Conservation (phyloP, 148 eudicot species). For the Rhododendron vialii region DNA sequence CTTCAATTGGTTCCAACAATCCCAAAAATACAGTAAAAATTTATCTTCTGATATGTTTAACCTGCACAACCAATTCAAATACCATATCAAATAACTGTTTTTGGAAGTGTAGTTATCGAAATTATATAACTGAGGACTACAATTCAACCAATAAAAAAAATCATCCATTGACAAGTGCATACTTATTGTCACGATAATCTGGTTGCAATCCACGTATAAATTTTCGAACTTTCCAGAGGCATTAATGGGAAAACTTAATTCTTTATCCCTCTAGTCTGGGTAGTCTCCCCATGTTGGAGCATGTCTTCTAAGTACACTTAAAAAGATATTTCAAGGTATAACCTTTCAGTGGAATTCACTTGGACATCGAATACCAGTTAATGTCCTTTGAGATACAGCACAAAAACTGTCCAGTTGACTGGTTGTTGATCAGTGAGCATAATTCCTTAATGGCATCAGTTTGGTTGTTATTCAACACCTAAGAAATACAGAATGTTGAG, state of each 20-base stretch:
- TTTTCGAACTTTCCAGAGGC: not conserved
- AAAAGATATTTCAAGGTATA: not conserved
- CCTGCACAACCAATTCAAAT: constrained; percentile 36
- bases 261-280: not conserved
- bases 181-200: not conserved
- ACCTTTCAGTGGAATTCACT: not conserved
- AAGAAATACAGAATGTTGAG: not conserved
- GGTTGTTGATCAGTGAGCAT: not conserved
- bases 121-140: not conserved
- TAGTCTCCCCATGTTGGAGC: not conserved
- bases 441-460: not conserved
- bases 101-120: constrained; percentile 6
- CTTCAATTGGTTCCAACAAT: constrained; percentile 76
- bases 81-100: constrained; percentile 1
- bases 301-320: not conserved
- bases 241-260: not conserved
- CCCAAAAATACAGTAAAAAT: constrained; percentile 78
- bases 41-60: constrained; percentile 65
- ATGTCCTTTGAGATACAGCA: not conserved
- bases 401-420: not conserved
- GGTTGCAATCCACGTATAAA: not conserved
- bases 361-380: not conserved
- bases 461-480: not conserved
- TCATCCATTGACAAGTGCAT: not conserved
- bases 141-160: not conserved